Conservation (phyloP, 164 flowering plant species). For the Nymphaea colorata region DNA sequence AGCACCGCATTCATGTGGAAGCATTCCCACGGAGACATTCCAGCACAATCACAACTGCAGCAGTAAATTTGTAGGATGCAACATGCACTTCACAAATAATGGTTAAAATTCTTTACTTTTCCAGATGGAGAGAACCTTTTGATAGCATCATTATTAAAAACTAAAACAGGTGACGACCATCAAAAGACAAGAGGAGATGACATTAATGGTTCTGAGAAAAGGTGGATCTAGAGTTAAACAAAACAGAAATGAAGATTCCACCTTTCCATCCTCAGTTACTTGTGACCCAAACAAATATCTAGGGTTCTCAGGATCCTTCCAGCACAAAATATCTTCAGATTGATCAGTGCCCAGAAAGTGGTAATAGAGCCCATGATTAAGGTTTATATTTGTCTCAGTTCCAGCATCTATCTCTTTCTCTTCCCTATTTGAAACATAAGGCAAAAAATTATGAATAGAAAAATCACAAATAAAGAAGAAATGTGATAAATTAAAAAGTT, state of each 20-base stretch:
- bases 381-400: slow-evolving; percentile 76
- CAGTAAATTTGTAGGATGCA: no score
- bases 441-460: neutral
- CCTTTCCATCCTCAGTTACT: slow-evolving; percentile 96
- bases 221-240: no score
- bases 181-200: no score
- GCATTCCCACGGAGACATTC: no score
- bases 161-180: no score
- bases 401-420: slow-evolving; percentile 77
- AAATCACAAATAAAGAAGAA: neutral
- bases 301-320: slow-evolving; percentile 82
- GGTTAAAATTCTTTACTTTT: no score
- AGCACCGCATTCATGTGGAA: no score
- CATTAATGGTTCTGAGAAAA: no score
- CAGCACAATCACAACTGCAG: no score
- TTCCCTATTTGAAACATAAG: slow-evolving; percentile 24
- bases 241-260: slow-evolving; percentile 10
- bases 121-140: no score
- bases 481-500: neutral
- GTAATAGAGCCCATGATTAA: slow-evolving; percentile 74
- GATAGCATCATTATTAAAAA: no score
- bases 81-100: no score
- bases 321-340: slow-evolving; percentile 83
- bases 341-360: slow-evolving; percentile 88
- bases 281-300: slow-evolving; percentile 32